Conservation (phyloP, 225 moss, liverwort and hornwort genomes). For the Asterella californica region DNA sequence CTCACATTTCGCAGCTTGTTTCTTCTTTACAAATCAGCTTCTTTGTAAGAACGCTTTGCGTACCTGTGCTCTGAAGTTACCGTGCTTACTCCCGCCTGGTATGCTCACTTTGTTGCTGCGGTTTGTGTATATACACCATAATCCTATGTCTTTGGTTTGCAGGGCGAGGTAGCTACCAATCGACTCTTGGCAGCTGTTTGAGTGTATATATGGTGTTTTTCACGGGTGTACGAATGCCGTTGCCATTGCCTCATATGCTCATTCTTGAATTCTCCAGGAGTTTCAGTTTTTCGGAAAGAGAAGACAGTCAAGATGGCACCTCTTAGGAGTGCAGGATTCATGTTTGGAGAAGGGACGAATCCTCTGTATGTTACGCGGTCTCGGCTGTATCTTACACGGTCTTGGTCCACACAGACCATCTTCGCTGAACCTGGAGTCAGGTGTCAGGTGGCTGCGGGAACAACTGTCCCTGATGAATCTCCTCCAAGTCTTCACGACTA, state of each 20-base stretch:
- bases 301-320: not conserved
- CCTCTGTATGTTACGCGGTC: slow-evolving; percentile 6
- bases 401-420: not conserved
- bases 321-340: slow-evolving; percentile 7
- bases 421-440: slow-evolving; percentile 2
- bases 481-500: slow-evolving; percentile 24
- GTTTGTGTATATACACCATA: too few species aligned
- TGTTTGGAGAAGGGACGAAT: slow-evolving; percentile 15
- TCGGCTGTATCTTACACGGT: slow-evolving; percentile 6
- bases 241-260: too few species aligned
- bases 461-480: slow-evolving; percentile 33
- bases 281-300: not conserved
- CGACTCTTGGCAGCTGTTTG: too few species aligned
- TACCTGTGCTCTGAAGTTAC: too few species aligned
- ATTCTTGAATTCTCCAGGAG: slow-evolving; percentile 9
- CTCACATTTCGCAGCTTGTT: too few species aligned
- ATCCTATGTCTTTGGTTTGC: too few species aligned
- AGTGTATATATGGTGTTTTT: too few species aligned
- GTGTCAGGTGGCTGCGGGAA: slow-evolving; percentile 31
- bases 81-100: too few species aligned
- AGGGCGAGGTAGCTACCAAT: too few species aligned
- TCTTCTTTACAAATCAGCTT: not conserved
- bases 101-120: too few species aligned
- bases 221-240: too few species aligned
- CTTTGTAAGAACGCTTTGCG: too few species aligned